phyloP scores from a whole-genome alignment of 2,329 filamentous ascomycete species.

The Fusarium sp. region DNA sequence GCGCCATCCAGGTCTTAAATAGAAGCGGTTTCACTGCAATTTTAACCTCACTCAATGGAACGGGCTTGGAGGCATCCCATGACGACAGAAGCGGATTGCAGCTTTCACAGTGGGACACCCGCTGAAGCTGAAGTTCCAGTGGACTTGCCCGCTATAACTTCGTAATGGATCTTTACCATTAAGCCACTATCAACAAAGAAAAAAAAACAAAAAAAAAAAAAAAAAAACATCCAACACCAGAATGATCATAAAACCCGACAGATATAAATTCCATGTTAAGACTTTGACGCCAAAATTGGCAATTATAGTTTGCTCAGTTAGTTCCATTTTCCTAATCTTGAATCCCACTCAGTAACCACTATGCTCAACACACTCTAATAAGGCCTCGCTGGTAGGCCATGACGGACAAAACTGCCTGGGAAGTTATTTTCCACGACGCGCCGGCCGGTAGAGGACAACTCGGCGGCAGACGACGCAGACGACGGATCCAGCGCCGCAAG shows the following conservation, averaged over 20 bases:
- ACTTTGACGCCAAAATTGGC: conserved; percentile 50
- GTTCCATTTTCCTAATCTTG: conserved; percentile 47
- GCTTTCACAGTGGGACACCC: too few relatives aligned
- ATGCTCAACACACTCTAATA: conserved; percentile 46
- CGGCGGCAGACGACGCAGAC: too few relatives aligned
- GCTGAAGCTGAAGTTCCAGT: neutral
- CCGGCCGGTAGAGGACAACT: too few relatives aligned
- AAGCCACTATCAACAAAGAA: neutral
- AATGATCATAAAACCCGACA: neutral
- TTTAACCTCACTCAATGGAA: neutral
- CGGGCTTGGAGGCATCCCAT: neutral
- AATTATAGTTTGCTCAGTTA: conserved; percentile 37
- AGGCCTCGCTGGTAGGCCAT: too few relatives aligned
- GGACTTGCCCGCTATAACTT: neutral
- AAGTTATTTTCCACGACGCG: too few relatives aligned
- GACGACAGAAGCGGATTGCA: neutral
- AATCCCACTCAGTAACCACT: conserved; percentile 35
- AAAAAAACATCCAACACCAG: neutral
- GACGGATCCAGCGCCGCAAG: too few relatives aligned
- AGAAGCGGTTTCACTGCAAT: neutral
- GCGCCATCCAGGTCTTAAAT: too few relatives aligned
- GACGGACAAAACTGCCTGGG: too few relatives aligned
- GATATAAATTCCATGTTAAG: too few relatives aligned
- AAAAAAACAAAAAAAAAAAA: too few relatives aligned
- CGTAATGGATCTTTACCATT: neutral